A percentile compares a stretch with the other conserved stretches of the same genome.
phyloP scores from a whole-genome alignment of 106 monocot genomes.

The Agapanthus africanus region DNA sequence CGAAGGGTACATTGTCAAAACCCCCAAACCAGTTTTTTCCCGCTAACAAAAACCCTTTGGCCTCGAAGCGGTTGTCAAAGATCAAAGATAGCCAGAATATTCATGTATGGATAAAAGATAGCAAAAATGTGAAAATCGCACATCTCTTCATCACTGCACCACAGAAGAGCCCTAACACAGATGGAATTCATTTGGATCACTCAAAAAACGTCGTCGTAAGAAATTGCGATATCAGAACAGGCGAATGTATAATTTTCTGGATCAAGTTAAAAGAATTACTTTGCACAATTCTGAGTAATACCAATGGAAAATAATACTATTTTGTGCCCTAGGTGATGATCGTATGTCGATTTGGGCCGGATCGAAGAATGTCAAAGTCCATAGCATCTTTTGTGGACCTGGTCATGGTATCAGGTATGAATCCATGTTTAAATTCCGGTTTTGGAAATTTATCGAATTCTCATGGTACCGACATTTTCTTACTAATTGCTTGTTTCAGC shows the following conservation, averaged over 20 bases:
- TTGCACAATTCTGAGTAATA: too few species aligned
- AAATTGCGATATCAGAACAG: conserved; percentile 47
- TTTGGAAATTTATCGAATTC: background rate
- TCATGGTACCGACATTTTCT: background rate
- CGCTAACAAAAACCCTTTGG: too few species aligned
- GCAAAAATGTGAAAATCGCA: conserved; percentile 30
- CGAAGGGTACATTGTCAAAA: background rate
- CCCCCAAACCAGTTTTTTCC: too few species aligned
- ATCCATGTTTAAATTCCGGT: too few species aligned
- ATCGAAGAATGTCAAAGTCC: conserved; percentile 27
- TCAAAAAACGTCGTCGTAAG: conserved; percentile 37
- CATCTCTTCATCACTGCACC: conserved; percentile 39
- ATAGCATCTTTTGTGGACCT: conserved; percentile 50
- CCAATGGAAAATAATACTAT: background rate
- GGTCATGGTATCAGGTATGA: conserved; percentile 87
- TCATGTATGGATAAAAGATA: conserved; percentile 37
- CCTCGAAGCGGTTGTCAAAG: too few species aligned
- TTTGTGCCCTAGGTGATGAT: conserved; percentile 2
- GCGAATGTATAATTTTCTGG: background rate
- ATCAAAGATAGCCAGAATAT: conserved; percentile 67
- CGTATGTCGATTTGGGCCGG: conserved; percentile 66
- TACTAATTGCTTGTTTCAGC: conserved; percentile 16
- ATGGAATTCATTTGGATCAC: conserved; percentile 65
- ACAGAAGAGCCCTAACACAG: conserved; percentile 67
- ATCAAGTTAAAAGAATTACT: background rate